A percentile compares a stretch with the other conserved stretches of the same genome.
phyloP scores from a whole-genome alignment of 169 alveolate genomes.

The Cryptosporidium meleagridis region DNA sequence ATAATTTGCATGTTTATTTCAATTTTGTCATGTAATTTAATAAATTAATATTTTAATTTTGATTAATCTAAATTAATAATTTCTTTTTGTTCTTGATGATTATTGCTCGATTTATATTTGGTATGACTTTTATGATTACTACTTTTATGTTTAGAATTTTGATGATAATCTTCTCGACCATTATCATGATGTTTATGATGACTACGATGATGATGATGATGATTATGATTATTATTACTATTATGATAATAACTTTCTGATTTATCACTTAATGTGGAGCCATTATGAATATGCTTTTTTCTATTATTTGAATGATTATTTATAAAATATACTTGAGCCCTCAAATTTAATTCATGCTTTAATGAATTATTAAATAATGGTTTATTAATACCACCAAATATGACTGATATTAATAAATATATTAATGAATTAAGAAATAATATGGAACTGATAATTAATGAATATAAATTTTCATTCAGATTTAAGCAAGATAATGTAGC shows the following conservation, averaged over 20 bases:
- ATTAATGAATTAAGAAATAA: slow-evolving; percentile 10
- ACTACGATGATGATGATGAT: neutral
- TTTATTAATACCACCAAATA: slow-evolving; percentile 65
- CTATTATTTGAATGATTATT: neutral
- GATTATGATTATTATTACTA: neutral
- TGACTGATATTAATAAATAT: slow-evolving; percentile 31
- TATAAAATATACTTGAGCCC: slow-evolving; percentile 22
- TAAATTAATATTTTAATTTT: too few relatives aligned
- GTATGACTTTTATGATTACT: neutral
- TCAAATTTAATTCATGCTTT: slow-evolving; percentile 24
- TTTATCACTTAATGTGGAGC: neutral
- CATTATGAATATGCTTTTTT: neutral
- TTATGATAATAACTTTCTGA: neutral
- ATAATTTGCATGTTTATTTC: neutral
- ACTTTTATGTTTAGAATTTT: neutral
- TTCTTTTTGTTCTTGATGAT: neutral
- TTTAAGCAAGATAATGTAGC: slow-evolving; percentile 19
- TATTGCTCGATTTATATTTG: neutral
- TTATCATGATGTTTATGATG: slow-evolving; percentile 1
- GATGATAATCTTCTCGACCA: neutral
- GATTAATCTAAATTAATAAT: neutral
- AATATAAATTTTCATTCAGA: slow-evolving; percentile 25
- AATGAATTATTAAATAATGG: slow-evolving; percentile 57
- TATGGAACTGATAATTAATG: neutral
- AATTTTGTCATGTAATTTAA: too few relatives aligned